A percentile compares a stretch with the other conserved stretches of the same genome.
Evolutionary conservation across 2,329 filamentous ascomycete genomes (phyloP).

Genomic region (Phialemonium atrogriseum): DNA sequence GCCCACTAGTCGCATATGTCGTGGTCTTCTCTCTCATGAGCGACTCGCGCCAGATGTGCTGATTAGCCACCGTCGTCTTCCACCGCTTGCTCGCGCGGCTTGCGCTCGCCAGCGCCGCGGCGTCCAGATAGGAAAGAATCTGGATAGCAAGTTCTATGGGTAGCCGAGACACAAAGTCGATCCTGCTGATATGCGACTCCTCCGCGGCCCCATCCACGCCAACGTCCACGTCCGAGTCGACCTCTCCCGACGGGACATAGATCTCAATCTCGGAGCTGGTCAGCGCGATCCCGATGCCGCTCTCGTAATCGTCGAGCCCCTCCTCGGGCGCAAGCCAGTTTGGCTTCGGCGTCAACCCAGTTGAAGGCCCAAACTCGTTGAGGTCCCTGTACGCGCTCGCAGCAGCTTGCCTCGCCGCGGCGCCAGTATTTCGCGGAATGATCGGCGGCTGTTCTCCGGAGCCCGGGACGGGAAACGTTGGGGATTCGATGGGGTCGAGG

Average conservation of each 20-base stretch:
- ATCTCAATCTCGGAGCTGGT: constrained; percentile 30
- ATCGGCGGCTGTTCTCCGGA: constrained; percentile 47
- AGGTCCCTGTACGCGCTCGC: constrained; percentile 51
- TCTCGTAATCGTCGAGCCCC: constrained; percentile 49
- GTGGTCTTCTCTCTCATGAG: constrained; percentile 53
- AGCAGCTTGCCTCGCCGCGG: constrained; percentile 51
- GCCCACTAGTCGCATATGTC: constrained; percentile 49
- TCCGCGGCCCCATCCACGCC: constrained; percentile 17
- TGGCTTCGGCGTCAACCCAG: constrained; percentile 24
- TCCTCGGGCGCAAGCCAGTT: constrained; percentile 39
- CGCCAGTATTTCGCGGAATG: constrained; percentile 51
- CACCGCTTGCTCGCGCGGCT: constrained; percentile 43
- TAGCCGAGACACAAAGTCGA: constrained; percentile 50
- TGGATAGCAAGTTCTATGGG: constrained; percentile 53
- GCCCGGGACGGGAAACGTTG: constrained; percentile 36
- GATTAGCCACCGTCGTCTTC: constrained; percentile 37
- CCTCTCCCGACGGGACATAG: constrained; percentile 22
- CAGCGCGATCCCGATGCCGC: constrained; percentile 54
- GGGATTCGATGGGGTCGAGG: constrained; percentile 28
- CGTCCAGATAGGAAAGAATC: constrained; percentile 48
- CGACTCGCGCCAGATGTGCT: constrained; percentile 56
- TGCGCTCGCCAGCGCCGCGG: constrained; percentile 38
- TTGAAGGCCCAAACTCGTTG: constrained; percentile 12
- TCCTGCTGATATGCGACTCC: constrained; percentile 36
- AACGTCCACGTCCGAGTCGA: constrained; percentile 27